Percentiles rank a stretch among this genome's conserved stretches.
phyloP scores from a whole-genome alignment of 2,329 filamentous ascomycete species.

The Mycosphaerella arachidis region DNA sequence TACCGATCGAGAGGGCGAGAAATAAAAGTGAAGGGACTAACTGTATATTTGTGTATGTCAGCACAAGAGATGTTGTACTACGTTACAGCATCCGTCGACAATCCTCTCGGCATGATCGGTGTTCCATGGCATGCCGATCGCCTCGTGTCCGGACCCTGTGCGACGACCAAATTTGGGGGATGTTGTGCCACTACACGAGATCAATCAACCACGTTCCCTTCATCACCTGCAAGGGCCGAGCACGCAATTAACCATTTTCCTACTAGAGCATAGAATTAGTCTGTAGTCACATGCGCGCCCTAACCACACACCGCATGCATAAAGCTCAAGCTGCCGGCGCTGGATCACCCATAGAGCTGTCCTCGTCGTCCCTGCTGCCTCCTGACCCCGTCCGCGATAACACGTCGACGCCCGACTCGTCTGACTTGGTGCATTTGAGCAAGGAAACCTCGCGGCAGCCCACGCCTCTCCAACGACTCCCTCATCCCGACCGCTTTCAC shows the following conservation, averaged over 20 bases:
- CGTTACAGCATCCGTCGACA: neutral
- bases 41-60: no score
- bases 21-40: no score
- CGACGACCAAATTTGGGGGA: neutral
- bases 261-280: neutral
- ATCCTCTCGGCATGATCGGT: neutral
- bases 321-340: neutral
- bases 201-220: neutral
- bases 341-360: conserved; percentile 4
- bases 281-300: conserved; percentile 1
- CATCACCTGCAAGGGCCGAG: neutral
- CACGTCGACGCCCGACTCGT: conserved; percentile 22
- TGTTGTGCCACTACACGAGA: neutral
- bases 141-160: no score
- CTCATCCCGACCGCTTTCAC: conserved; percentile 20
- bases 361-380: conserved; percentile 15
- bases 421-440: conserved; percentile 29
- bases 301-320: conserved; percentile 4
- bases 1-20: neutral
- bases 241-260: neutral
- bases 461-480: conserved; percentile 28
- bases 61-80: no score
- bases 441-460: conserved; percentile 29
- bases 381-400: conserved; percentile 23
- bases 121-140: neutral